Evolutionary conservation across 2,329 filamentous ascomycete species (phyloP).

Genomic region (Colletotrichum noveboracense): DNA sequence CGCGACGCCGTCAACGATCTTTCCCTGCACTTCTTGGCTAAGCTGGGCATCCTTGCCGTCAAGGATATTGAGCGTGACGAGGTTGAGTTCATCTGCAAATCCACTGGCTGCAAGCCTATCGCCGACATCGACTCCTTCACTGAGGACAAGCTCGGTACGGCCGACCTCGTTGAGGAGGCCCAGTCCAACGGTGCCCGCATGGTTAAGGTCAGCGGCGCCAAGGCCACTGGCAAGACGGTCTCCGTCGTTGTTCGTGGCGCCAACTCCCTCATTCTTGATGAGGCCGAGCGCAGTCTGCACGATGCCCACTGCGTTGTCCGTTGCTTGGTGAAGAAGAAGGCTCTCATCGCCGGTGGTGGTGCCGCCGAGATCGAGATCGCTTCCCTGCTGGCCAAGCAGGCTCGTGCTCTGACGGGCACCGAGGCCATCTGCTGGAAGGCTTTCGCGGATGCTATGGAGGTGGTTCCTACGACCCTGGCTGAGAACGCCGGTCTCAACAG

Average conservation of each 20-base stretch:
- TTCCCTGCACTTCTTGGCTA: conserved; percentile 95
- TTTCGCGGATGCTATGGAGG: conserved; percentile 96
- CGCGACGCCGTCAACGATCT: conserved; percentile 98
- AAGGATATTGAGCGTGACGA: conserved; percentile 99
- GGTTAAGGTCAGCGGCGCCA: conserved; percentile 94
- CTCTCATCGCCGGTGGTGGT: conserved; percentile 95
- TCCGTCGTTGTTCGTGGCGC: conserved; percentile 94
- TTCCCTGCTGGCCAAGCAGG: conserved; percentile 80
- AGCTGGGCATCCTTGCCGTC: conserved; percentile 92
- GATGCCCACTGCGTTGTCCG: conserved; percentile 97
- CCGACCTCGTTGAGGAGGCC: conserved; percentile 92
- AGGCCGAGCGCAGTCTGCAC: conserved; percentile 95
- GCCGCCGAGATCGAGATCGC: conserved; percentile 97
- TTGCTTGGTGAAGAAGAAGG: conserved; percentile 98
- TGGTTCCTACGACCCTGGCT: conserved; percentile 93
- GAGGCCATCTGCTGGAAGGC: conserved; percentile 99
- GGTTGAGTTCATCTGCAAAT: conserved; percentile 99
- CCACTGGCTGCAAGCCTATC: conserved; percentile 97
- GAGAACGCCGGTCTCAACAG: conserved; percentile 98
- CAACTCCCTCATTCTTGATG: conserved; percentile 92
- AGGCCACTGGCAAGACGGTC: conserved; percentile 83
- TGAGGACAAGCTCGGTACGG: conserved; percentile 95
- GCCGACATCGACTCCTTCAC: conserved; percentile 98
- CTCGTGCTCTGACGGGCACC: conserved; percentile 84
- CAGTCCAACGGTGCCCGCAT: conserved; percentile 87